Percentiles rank a stretch among this genome's conserved stretches.
These are phyloP conservation scores for Brassica cretica DNA, from an alignment of 345 rosid species.

Conservation along the genomic window DNA sequence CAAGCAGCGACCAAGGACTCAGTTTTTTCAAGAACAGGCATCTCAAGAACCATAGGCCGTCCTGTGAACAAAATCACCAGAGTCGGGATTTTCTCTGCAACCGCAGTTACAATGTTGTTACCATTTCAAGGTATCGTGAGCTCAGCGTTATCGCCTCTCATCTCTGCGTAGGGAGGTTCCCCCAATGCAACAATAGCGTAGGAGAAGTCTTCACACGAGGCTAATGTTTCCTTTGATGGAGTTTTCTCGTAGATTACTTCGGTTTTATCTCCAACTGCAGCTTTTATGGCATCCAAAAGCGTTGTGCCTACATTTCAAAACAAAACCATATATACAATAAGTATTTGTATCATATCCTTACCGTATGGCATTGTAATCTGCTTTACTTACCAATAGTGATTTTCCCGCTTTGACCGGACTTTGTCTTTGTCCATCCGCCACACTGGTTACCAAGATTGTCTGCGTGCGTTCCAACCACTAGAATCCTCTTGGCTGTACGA, in stretches of 20 bases:
- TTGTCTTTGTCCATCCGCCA: constrained; percentile 80
- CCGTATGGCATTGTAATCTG: background rate
- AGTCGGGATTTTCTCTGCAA: constrained; percentile 65
- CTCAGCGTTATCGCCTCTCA: constrained; percentile 55
- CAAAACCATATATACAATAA: background rate
- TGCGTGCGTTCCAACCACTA: constrained; percentile 72
- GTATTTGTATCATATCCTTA: background rate
- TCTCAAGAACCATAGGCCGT: constrained; percentile 69
- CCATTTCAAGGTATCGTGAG: constrained; percentile 71
- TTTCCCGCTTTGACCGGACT: constrained; percentile 66
- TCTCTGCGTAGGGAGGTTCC: constrained; percentile 77
- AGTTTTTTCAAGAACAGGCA: constrained; percentile 54
- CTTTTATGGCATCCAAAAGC: constrained; percentile 71
- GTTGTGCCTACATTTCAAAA: constrained; percentile 59
- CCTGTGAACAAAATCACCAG: constrained; percentile 66
- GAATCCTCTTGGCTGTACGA: constrained; percentile 55
- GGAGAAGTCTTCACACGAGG: constrained; percentile 43
- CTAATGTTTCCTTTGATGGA: constrained; percentile 62
- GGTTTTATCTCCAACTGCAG: constrained; percentile 57
- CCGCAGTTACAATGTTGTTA: constrained; percentile 45
- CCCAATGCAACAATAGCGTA: constrained; percentile 80
- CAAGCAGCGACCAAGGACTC: constrained; percentile 84
- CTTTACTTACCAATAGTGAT: constrained; percentile 58
- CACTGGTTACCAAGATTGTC: constrained; percentile 77
- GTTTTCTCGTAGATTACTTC: constrained; percentile 60